Base-by-base conservation (phyloP, 2,329 filamentous ascomycete genomes). In the Stagonosporopsis vannaccii region DNA sequence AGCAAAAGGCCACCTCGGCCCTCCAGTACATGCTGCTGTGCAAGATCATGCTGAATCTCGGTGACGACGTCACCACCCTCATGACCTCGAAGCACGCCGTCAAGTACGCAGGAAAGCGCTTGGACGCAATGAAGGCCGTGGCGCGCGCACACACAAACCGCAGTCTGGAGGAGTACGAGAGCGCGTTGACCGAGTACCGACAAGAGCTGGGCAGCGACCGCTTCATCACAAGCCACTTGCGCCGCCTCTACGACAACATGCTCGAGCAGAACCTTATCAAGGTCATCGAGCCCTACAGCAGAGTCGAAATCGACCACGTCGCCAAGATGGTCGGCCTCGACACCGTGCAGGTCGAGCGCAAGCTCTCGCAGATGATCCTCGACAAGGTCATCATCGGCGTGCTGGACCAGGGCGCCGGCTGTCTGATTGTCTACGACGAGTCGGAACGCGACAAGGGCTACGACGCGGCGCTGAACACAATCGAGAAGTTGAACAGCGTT, bases 191-290 rank as follows among this genome's bases (percentile, higher is more conserved):
- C 46, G 85, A 91, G 65, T 99, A 96, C 82, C 88, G 92, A 64
- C 94, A 92, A 78, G 93, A 98, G 81, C 88, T 99, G 12, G 94
- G 93, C 67, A 90, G 90, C 77, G 95, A 99, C 75, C 86, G 91
- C 59, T 99, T 99, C 81, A 96, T 99, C 78, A 92, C 94, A 61
- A 97, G 95, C 79, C 95, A 99, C 80, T 88, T 99, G 66, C 91
- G 93, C 58, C 90, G 92, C 46, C 84, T 99, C 47, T 99, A 99
- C 81, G 95, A 99, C 78, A 92, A 93, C 75, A 97, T 99, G 92
- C 80, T 99, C 74, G 95, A 99, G 83, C 95, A 99, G 85, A 99
- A 99, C 79, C 85, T 99, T 37, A 96, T 98, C 85, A 98, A 99
- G 84, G 95, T 99, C 61, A 99, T 99, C 75, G 95, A 99, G 84